Percentiles rank a stretch among this genome's conserved stretches.
Evolutionary conservation across 176 grass and related monocot genomes (phyloP).

Genomic region (Oryza meyeriana): DNA sequence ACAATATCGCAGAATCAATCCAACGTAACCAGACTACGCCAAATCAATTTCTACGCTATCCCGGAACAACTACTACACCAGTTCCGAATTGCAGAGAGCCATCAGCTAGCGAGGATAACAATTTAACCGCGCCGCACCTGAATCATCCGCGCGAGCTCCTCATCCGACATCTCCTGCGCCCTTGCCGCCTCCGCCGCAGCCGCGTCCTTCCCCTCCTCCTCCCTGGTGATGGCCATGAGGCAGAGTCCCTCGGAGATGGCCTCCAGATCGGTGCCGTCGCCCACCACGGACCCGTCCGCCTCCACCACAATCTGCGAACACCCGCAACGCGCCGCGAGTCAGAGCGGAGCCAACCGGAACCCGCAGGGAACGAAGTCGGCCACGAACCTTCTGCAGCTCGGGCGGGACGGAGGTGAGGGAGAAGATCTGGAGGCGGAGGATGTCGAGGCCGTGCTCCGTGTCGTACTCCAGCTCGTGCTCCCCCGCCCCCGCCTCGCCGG

Average conservation of each 20-base stretch:
- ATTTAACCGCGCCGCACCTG: constrained; percentile 42
- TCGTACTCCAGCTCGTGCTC: constrained; percentile 70
- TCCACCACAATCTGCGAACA: constrained; percentile 63
- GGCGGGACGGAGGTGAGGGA: constrained; percentile 83
- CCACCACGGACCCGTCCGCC: constrained; percentile 47
- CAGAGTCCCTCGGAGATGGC: constrained; percentile 49
- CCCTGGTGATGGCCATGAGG: constrained; percentile 47
- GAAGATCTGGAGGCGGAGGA: constrained; percentile 71
- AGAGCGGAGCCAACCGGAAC: neutral
- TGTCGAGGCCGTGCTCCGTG: constrained; percentile 65
- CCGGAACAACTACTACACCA: neutral
- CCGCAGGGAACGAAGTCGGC: neutral
- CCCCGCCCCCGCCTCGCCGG: neutral
- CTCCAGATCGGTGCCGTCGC: constrained; percentile 62
- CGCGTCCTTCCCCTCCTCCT: neutral
- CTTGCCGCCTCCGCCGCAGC: constrained; percentile 14
- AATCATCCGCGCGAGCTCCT: constrained; percentile 72
- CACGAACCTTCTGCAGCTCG: constrained; percentile 71
- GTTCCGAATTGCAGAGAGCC: neutral
- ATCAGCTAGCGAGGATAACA: neutral
- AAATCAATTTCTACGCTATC: neutral
- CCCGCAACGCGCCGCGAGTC: neutral
- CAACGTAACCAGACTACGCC: neutral
- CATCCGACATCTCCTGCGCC: constrained; percentile 59
- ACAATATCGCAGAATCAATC: neutral